phyloP scores from a whole-genome alignment of 495 filamentous ascomycete genomes.

The Penicillium argentinense region DNA sequence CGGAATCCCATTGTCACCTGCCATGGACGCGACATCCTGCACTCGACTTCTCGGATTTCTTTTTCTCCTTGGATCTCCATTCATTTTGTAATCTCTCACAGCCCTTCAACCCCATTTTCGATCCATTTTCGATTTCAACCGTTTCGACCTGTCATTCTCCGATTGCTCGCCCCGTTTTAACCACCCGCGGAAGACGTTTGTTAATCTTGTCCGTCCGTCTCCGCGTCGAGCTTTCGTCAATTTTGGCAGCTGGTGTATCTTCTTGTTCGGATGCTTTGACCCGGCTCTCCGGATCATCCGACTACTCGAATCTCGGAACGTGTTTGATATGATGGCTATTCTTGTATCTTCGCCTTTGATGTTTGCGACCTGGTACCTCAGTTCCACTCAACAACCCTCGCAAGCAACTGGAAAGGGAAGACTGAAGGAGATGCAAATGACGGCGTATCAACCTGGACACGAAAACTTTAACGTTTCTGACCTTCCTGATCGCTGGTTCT shows the following conservation, averaged over 20 bases:
- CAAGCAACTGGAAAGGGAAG: constrained; percentile 24
- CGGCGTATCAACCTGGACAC: constrained; percentile 23
- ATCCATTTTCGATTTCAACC: constrained; percentile 38
- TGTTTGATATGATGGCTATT: constrained; percentile 41
- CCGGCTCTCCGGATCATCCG: constrained; percentile 20
- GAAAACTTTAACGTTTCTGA: constrained; percentile 20
- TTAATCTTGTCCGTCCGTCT: constrained; percentile 4
- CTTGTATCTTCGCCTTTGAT: constrained; percentile 26
- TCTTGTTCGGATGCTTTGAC: constrained; percentile 19
- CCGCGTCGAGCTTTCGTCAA: constrained; percentile 10
- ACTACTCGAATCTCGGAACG: constrained; percentile 31
- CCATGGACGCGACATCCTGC: constrained; percentile 36
- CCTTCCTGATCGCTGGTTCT: constrained; percentile 20
- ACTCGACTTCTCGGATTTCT: constrained; percentile 42
- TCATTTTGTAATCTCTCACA: constrained; percentile 38
- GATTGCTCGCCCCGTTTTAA: constrained; percentile 12
- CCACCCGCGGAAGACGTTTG: constrained; percentile 3
- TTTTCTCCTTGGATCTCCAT: constrained; percentile 36
- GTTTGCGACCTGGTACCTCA: constrained; percentile 3
- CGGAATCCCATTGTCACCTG: constrained; percentile 30
- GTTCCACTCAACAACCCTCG: constrained; percentile 5
- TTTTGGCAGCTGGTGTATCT: constrained; percentile 13
- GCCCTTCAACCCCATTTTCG: constrained; percentile 39
- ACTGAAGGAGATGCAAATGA: constrained; percentile 42
- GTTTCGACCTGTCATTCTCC: constrained; percentile 35